phyloP scores from a whole-genome alignment of 495 filamentous ascomycete species.

The Penicillium parvum region DNA sequence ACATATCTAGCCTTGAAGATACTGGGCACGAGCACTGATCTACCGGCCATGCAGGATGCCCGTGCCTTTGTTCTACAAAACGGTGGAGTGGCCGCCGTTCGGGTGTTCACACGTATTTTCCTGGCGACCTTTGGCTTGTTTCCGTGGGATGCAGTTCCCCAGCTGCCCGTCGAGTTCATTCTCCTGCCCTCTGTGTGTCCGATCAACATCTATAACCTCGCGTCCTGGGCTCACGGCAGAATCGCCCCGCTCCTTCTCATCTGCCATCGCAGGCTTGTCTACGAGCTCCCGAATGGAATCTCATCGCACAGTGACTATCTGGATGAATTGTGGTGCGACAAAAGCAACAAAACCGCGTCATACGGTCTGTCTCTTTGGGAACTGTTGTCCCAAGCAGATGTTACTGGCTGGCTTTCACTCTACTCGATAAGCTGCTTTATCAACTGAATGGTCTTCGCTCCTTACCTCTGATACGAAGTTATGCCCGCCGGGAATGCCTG shows the following conservation, averaged over 20 bases:
- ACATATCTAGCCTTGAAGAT: constrained; percentile 42
- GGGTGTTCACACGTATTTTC: constrained; percentile 35
- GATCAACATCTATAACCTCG: constrained; percentile 34
- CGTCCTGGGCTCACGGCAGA: constrained; percentile 36
- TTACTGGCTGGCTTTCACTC: constrained; percentile 19
- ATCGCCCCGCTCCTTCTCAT: constrained; percentile 35
- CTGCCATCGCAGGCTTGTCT: constrained; percentile 33
- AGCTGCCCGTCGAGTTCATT: constrained; percentile 40
- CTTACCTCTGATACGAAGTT: constrained; percentile 4
- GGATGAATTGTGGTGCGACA: constrained; percentile 38
- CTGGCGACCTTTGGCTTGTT: constrained; percentile 42
- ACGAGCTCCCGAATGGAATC: constrained; percentile 29
- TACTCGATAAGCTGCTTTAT: constrained; percentile 23
- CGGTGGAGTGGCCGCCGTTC: constrained; percentile 37
- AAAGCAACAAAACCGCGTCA: constrained; percentile 23
- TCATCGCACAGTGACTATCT: constrained; percentile 27
- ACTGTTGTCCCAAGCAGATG: constrained; percentile 12
- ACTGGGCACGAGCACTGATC: constrained; percentile 18
- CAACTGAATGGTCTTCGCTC: constrained; percentile 17
- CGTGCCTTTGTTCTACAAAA: constrained; percentile 21
- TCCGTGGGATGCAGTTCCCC: constrained; percentile 36
- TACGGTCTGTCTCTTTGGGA: constrained; percentile 14
- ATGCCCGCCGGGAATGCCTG: constrained; percentile 15
- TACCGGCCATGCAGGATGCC: constrained; percentile 25
- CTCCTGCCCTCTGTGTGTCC: constrained; percentile 25